A percentile compares a stretch with the other conserved stretches of the same genome.
Evolutionary conservation across 2,329 filamentous ascomycete species (phyloP).

Genomic region (Periconia sp.): DNA sequence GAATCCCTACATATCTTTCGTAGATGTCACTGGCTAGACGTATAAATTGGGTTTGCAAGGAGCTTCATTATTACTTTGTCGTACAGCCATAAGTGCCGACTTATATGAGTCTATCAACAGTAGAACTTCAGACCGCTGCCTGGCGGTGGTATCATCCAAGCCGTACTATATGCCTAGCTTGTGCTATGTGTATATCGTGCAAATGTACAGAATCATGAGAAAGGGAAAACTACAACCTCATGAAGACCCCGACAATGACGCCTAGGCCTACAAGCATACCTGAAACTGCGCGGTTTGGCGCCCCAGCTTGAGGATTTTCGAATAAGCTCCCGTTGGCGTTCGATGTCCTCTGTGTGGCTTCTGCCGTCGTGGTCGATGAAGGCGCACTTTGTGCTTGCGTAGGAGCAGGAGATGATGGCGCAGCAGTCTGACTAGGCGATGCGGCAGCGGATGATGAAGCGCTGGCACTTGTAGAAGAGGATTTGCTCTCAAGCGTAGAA

Average conservation of each 20-base stretch:
- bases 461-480: slow-evolving; percentile 7
- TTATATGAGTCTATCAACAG: background rate
- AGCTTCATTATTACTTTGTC: too few relatives aligned
- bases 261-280: slow-evolving; percentile 11
- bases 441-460: slow-evolving; percentile 4
- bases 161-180: too few relatives aligned
- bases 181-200: slow-evolving; percentile 5
- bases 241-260: slow-evolving; percentile 16
- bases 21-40: too few relatives aligned
- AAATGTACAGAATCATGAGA: background rate
- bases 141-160: slow-evolving; percentile 10
- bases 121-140: background rate
- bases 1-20: too few relatives aligned
- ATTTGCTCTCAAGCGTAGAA: slow-evolving; percentile 19
- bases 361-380: slow-evolving; percentile 11
- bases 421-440: slow-evolving; percentile 14
- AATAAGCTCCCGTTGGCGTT: slow-evolving; percentile 34
- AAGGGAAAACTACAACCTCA: slow-evolving; percentile 13
- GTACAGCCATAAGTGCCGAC: too few relatives aligned
- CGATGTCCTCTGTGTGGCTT: slow-evolving; percentile 13
- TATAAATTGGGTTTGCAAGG: too few relatives aligned
- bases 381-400: slow-evolving; percentile 10
- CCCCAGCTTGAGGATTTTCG: slow-evolving; percentile 32
- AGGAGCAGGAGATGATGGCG: slow-evolving; percentile 10
- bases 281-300: slow-evolving; percentile 15